Conservation (phyloP, 2,329 filamentous ascomycete genomes). For the Claviceps arundinis region DNA sequence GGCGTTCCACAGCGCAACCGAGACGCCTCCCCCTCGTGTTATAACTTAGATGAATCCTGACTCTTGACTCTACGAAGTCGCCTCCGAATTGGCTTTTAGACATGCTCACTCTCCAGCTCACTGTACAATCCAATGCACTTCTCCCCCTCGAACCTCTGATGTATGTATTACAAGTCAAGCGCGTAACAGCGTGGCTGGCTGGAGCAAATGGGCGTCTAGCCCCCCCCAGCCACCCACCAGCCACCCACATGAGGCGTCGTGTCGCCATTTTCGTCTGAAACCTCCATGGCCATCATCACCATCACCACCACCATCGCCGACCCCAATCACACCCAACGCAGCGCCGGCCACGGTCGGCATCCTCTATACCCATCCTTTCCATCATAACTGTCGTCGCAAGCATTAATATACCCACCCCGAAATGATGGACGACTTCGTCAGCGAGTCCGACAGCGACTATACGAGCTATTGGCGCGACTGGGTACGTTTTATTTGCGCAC, state of each 20-base stretch:
- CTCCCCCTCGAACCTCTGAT: too few relatives aligned
- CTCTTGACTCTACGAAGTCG: too few relatives aligned
- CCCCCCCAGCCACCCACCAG: background rate
- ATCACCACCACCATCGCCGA: background rate
- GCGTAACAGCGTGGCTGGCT: too few relatives aligned
- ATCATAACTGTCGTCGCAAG: background rate
- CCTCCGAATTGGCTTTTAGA: too few relatives aligned
- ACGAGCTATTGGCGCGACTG: constrained; percentile 99
- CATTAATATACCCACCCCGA: constrained; percentile 3
- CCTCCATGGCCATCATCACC: background rate
- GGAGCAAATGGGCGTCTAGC: too few relatives aligned
- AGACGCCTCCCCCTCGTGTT: too few relatives aligned
- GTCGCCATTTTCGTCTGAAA: background rate
- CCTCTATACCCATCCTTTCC: background rate
- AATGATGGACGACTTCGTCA: constrained; percentile 92
- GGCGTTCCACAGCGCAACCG: too few relatives aligned
- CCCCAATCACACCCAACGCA: background rate
- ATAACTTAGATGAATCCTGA: too few relatives aligned
- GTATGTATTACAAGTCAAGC: too few relatives aligned
- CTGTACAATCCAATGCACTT: too few relatives aligned
- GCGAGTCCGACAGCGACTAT: constrained; percentile 96
- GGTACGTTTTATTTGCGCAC: constrained; percentile 46
- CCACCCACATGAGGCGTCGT: background rate
- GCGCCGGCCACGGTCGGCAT: constrained; percentile 2
- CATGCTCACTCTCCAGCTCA: too few relatives aligned